Conservation (phyloP, 2,329 filamentous ascomycete species). For the Neurospora sp. region DNA sequence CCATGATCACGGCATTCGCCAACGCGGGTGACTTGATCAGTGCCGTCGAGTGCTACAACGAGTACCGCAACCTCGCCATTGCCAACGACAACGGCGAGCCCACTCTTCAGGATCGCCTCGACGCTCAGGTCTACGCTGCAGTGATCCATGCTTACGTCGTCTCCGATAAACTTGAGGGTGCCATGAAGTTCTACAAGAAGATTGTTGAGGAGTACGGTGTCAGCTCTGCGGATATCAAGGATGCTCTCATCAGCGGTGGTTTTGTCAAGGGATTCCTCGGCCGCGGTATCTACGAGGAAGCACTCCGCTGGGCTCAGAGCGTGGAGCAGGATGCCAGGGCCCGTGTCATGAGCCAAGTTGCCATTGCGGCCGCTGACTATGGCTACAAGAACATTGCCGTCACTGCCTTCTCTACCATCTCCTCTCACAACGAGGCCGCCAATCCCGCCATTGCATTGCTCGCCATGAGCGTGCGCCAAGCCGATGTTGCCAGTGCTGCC, state of each 20-base stretch:
- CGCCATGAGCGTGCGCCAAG: conserved; percentile 75
- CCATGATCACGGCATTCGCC: conserved; percentile 93
- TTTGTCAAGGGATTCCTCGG: conserved; percentile 71
- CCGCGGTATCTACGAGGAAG: conserved; percentile 59
- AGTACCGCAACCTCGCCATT: conserved; percentile 84
- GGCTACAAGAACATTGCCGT: conserved; percentile 60
- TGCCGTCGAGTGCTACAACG: conserved; percentile 89
- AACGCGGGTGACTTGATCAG: conserved; percentile 70
- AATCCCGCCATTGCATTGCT: conserved; percentile 69
- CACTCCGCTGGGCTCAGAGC: conserved; percentile 60
- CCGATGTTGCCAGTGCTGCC: conserved; percentile 66
- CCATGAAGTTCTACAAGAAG: conserved; percentile 74
- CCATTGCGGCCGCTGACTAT: conserved; percentile 68
- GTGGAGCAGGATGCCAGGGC: conserved; percentile 50
- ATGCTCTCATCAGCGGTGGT: conserved; percentile 60
- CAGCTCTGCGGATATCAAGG: conserved; percentile 53
- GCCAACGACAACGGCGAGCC: conserved; percentile 66
- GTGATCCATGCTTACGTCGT: conserved; percentile 81
- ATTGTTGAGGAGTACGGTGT: conserved; percentile 55
- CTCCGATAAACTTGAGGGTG: conserved; percentile 70
- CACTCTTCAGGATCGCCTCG: conserved; percentile 59
- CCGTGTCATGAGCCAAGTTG: conserved; percentile 61
- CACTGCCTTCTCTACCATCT: conserved; percentile 52
- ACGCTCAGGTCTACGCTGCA: conserved; percentile 81
- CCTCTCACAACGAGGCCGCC: conserved; percentile 39